A percentile compares a stretch with the other conserved stretches of the same genome.
Conservation (phyloP, 2,329 filamentous ascomycete species). For the Botrytis deweyae region DNA sequence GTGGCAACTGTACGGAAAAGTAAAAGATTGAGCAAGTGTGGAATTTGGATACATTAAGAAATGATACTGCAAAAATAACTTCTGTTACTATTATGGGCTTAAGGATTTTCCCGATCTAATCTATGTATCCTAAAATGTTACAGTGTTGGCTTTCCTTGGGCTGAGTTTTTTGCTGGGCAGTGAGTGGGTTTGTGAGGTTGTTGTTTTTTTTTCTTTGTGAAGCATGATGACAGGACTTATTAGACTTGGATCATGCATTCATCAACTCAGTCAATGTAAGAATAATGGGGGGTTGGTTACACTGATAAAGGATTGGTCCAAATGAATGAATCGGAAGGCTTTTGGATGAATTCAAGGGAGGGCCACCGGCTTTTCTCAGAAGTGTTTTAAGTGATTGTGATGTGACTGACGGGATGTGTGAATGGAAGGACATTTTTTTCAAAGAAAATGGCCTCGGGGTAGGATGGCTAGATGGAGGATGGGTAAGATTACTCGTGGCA, state of each 20-base stretch:
- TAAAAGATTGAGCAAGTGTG: neutral
- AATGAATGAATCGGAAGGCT: neutral
- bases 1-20: neutral
- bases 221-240: slow-evolving; percentile 18
- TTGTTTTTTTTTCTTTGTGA: slow-evolving; percentile 1
- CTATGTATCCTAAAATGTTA: neutral
- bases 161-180: neutral
- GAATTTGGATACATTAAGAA: neutral
- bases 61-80: neutral
- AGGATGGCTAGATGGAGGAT: neutral
- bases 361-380: neutral
- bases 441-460: neutral
- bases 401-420: neutral
- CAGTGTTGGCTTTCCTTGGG: slow-evolving; percentile 1
- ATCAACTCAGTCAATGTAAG: neutral
- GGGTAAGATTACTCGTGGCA: slow-evolving; percentile 9
- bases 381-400: neutral
- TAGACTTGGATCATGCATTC: slow-evolving; percentile 9
- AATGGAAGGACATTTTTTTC: neutral
- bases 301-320: slow-evolving; percentile 11
- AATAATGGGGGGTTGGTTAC: neutral
- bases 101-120: neutral
- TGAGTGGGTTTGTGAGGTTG: neutral
- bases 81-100: neutral
- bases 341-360: neutral